phyloP scores from a whole-genome alignment of 257 asterid species.

The Solanum raphanifolium region DNA sequence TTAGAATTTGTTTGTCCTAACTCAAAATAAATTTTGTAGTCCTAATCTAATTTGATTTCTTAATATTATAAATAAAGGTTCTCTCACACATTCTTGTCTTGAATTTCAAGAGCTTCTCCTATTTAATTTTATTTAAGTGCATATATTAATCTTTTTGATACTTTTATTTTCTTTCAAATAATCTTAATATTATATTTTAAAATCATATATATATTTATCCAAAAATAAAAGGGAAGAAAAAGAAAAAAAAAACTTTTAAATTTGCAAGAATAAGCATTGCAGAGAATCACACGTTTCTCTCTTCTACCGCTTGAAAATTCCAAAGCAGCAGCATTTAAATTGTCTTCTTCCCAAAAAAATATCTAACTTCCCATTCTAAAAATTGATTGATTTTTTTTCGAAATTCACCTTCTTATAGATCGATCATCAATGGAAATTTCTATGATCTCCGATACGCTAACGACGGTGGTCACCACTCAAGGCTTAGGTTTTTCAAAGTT shows the following conservation, averaged over 20 bases:
- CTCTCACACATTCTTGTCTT: too few species aligned
- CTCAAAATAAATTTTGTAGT: too few species aligned
- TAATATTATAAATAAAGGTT: too few species aligned
- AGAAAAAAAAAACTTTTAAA: neutral
- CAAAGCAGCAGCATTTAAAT: neutral
- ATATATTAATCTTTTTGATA: neutral
- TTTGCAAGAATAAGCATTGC: neutral
- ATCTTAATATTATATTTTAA: too few species aligned
- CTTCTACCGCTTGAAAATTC: neutral
- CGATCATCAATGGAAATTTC: constrained; percentile 44
- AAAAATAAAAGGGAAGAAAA: neutral
- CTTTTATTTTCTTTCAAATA: too few species aligned
- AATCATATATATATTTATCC: neutral
- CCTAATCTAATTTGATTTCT: too few species aligned
- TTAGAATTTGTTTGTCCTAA: too few species aligned
- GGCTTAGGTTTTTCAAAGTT: constrained; percentile 31
- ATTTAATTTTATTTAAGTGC: too few species aligned
- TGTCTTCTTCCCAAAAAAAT: neutral
- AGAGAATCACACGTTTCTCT: constrained; percentile 3
- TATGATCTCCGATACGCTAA: constrained; percentile 43
- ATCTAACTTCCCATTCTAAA: constrained; percentile 10
- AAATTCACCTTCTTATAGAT: neutral
- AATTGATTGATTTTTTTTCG: neutral
- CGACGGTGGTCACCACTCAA: constrained; percentile 42
- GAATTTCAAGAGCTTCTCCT: too few species aligned